Evolutionary conservation across 2,329 filamentous ascomycete species (phyloP), one percentile per base, ranked within the genome.

Genomic region (Neurospora sp.): DNA sequence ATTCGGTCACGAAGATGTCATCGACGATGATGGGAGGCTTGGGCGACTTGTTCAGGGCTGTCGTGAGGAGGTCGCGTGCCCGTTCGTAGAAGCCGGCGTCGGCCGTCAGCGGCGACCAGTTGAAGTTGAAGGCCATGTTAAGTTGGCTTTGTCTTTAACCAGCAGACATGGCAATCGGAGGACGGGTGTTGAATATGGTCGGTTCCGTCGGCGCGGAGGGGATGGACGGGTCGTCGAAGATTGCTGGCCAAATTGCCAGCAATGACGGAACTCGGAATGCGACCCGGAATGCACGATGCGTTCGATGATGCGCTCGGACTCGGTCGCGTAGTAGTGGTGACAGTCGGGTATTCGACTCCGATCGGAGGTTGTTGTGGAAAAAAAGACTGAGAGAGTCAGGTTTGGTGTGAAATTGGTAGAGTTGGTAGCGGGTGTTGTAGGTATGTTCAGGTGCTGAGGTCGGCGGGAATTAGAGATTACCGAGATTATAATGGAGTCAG

Each of bases 41-140:
- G 46, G 95, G 94, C 69, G 92, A 96, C 83, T 98, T 98, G 86
- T 99, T 99, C 77, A 99, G 86, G 41, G 96, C 96, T 70, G 92
- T 91, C 36, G 96, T 99, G 76, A 99, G 87, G 80, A 98, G 91
- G 80, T 98, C 94, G 80, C 94, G 92, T 68, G 96, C 95, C 76
- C 93, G 91, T 79, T 91, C 88, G 82, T 95, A 95, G 81, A 96
- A 96, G 76, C 89, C 88, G 77, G 92, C 95, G 83, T 98, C 96
- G 78, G 95, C 95, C 83, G 96, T 96, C 74, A 99, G 87, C 79
- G 96, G 96, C 87, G 93, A 97, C 96, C 96, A 99, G 92, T 98
- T 98, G 92, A 99, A 99, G 86, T 98, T 98, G 91, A 99, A 99
- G 76, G 96, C 96, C 96, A 99, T 99, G 82, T 82, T 85, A 81